These are phyloP conservation scores for Simmondsia chinensis DNA, from an alignment of 148 eudicot species.

Conservation along the genomic window DNA sequence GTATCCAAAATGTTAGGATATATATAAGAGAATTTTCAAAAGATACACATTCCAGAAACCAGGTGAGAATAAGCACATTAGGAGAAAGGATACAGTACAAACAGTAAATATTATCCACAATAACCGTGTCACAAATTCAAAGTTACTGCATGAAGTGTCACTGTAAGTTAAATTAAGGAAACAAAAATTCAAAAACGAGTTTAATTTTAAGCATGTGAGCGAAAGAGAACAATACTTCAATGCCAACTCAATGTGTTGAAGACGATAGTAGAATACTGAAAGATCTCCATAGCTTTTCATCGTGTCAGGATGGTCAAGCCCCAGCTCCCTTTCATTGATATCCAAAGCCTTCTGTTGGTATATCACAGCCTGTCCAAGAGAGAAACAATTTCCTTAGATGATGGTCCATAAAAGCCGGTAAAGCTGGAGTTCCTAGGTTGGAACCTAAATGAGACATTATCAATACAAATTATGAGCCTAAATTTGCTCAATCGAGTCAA, in stretches of 20 bases:
- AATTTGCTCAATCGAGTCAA: no score
- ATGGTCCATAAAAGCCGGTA: no score
- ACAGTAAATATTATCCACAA: no score
- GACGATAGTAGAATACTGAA: slow-evolving; percentile 95
- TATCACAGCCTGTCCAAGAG: slow-evolving; percentile 73
- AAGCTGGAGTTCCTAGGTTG: not conserved
- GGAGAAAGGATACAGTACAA: no score
- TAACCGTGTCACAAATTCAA: no score
- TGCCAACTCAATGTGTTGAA: slow-evolving; percentile 94
- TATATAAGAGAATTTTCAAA: no score
- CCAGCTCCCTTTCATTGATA: slow-evolving; percentile 97
- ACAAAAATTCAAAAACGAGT: not conserved
- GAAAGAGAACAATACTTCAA: slow-evolving; percentile 50
- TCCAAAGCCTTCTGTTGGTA: slow-evolving; percentile 97
- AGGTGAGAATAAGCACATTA: no score
- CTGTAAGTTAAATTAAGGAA: not conserved
- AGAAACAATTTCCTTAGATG: slow-evolving; percentile 1
- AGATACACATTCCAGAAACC: no score
- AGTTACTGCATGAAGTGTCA: no score
- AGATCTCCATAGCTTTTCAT: slow-evolving; percentile 99
- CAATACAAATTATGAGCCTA: no score
- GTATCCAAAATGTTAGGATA: no score
- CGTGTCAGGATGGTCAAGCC: slow-evolving; percentile 99
- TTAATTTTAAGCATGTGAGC: not conserved
- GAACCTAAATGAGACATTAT: no score